phyloP scores from a whole-genome alignment of 441 rosid species.

The Cnidoscolus chayamansa region DNA sequence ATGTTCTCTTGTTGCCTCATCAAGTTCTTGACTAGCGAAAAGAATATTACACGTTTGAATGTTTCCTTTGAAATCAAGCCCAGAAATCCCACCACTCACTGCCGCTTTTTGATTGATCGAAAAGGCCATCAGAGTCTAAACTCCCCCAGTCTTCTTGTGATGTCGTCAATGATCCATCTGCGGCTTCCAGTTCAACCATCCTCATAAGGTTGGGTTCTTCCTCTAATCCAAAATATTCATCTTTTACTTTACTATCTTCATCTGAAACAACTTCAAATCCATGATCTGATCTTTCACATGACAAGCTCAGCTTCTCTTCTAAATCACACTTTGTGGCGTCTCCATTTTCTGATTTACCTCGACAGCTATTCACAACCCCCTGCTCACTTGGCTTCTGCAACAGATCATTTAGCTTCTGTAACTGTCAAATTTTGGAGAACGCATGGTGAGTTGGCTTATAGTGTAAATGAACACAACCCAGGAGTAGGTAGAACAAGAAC shows the following conservation, averaged over 20 bases:
- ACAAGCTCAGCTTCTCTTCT: conserved; percentile 33
- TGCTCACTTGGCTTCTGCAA: conserved; percentile 35
- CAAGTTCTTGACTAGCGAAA: too few relatives aligned
- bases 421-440: conserved; percentile 31
- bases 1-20: neutral
- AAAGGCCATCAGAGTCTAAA: conserved; percentile 53
- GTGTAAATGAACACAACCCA: too few relatives aligned
- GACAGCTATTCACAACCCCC: conserved; percentile 34
- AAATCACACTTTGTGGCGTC: conserved; percentile 24
- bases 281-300: conserved; percentile 22
- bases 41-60: neutral
- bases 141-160: conserved; percentile 64
- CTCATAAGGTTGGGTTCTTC: conserved; percentile 52
- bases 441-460: too few relatives aligned
- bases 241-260: conserved; percentile 44
- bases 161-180: conserved; percentile 64
- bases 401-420: conserved; percentile 51
- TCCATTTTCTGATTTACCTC: conserved; percentile 45
- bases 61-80: conserved; percentile 22
- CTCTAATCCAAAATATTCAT: conserved; percentile 56
- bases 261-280: conserved; percentile 38
- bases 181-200: conserved; percentile 56
- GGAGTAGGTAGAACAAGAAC: too few relatives aligned
- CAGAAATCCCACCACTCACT: conserved; percentile 86
- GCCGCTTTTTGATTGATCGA: conserved; percentile 46